Percentiles rank a stretch among this genome's conserved stretches.
Conservation (phyloP, 2,329 filamentous ascomycete species). For the Pyrenophora graminea region DNA sequence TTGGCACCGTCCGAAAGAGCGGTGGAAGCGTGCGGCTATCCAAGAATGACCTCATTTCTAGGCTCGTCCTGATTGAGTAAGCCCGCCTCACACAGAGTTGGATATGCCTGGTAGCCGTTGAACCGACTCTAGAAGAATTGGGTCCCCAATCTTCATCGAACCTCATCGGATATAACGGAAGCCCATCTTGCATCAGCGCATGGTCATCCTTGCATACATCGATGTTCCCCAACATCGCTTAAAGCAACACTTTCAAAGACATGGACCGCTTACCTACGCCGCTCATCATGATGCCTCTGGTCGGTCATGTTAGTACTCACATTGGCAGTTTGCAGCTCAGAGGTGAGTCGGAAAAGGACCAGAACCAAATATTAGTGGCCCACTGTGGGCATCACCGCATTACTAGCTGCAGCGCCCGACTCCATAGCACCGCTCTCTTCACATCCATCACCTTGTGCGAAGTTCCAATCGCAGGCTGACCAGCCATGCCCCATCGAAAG, state of each 20-base stretch:
- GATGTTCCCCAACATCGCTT: conserved; percentile 1
- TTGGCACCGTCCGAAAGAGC: conserved; percentile 24
- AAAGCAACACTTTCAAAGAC: neutral
- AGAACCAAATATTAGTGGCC: conserved; percentile 1
- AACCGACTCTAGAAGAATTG: neutral
- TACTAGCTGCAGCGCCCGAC: conserved; percentile 9
- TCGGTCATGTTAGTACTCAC: conserved; percentile 3
- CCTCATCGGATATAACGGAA: conserved; percentile 5
- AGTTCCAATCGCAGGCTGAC: conserved; percentile 2
- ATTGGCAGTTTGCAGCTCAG: conserved; percentile 10
- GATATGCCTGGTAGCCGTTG: conserved; percentile 6
- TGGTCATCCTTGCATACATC: neutral
- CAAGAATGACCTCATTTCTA: conserved; percentile 1
- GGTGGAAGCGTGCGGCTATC: conserved; percentile 23
- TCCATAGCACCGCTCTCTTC: conserved; percentile 5
- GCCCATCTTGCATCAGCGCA: neutral
- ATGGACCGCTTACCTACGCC: neutral
- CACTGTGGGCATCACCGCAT: conserved; percentile 23
- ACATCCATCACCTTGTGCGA: conserved; percentile 11
- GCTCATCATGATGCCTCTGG: neutral
- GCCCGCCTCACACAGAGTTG: conserved; percentile 3
- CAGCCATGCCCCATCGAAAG: neutral
- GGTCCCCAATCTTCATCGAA: neutral
- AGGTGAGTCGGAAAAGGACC: conserved; percentile 7
- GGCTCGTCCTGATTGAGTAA: conserved; percentile 7